Base-by-base conservation (phyloP, 139 green algal genomes). In the Edaphochlamys debaryana region DNA sequence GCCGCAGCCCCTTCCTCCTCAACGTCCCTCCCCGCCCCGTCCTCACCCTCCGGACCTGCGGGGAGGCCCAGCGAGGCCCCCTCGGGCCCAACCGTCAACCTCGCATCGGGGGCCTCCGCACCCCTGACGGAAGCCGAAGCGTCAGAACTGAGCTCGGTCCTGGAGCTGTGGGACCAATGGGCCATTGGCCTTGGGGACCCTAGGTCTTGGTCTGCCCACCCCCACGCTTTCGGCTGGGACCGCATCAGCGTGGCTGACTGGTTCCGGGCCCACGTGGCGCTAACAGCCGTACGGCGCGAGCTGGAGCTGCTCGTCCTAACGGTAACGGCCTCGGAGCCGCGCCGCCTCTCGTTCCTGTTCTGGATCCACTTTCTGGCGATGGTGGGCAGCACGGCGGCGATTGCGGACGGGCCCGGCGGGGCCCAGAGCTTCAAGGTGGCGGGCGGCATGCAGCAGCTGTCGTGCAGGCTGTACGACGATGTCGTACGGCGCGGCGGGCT, bases 361-460 rank as follows among this genome's bases (percentile, higher is more conserved):
- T 69, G 69, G 38, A 27, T 80, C 4, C 29, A 29, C 56, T 80
- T 80, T 38, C 56, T 80, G 29, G 38, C 17, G 13, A 34, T 48
- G 5, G 40, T 29, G 30, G 73, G 56, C 0, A 58, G 73, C 1
- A 37, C 60, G 17, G 52, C 37, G n/a, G n/a, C n/a, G n/a, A n/a
- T n/a, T n/a, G n/a, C n/a, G n/a, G n/a, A n/a, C n/a, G n/a, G n/a
- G n/a, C n/a, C n/a, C n/a, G n/a, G n/a, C n/a, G n/a, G n/a, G n/a
- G n/a, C n/a, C n/a, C 73, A 80, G 19, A 62, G 32, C 7, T 62
- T 70, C 58, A 58, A 41, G 23, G 4, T 80, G 0, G 1, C 2
- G 29, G 37, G 73, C 40, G 73, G 73, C 29, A 38, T 58, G 19
- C 73, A 80, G 40, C 56, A 69, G 56, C 58, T 80, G 19, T 50